Evolutionary conservation across 108 stramenopile species (phyloP).

Genomic region (Chaetoceros tenuissimus): DNA sequence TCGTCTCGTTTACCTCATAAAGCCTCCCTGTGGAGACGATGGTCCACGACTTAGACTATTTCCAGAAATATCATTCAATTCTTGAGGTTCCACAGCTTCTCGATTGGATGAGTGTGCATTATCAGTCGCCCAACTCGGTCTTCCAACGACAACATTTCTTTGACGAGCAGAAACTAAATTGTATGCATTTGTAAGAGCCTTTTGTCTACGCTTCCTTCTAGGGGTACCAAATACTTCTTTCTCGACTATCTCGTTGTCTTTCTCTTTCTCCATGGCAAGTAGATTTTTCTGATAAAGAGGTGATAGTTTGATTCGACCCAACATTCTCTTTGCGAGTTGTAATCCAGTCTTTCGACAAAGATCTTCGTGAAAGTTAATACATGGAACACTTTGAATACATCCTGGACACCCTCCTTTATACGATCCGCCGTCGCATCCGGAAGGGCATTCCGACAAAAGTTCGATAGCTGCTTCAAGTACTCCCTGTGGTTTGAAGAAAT

Average conservation of each 20-base stretch:
- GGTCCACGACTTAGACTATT: too few species aligned
- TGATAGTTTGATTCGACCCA: constrained; percentile 40
- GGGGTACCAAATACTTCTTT: constrained; percentile 3
- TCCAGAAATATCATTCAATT: too few species aligned
- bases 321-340: constrained; percentile 41
- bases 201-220: constrained; percentile 11
- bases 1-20: too few species aligned
- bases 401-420: constrained; percentile 82
- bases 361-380: constrained; percentile 65
- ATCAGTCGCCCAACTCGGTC: constrained; percentile 36
- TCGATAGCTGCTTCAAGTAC: constrained; percentile 58
- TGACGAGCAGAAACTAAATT: constrained; percentile 25
- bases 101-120: too few species aligned
- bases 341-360: constrained; percentile 37
- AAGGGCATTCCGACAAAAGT: constrained; percentile 55
- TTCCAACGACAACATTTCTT: constrained; percentile 47
- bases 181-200: constrained; percentile 36
- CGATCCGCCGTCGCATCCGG: constrained; percentile 27
- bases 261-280: constrained; percentile 2
- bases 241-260: constrained; percentile 3
- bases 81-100: too few species aligned
- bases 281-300: constrained; percentile 22
- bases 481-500: constrained; percentile 30
- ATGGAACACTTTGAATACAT: constrained; percentile 60
- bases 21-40: too few species aligned